Conservation (phyloP, 2,329 filamentous ascomycete genomes). For the Cladobotryum mycophilum region DNA sequence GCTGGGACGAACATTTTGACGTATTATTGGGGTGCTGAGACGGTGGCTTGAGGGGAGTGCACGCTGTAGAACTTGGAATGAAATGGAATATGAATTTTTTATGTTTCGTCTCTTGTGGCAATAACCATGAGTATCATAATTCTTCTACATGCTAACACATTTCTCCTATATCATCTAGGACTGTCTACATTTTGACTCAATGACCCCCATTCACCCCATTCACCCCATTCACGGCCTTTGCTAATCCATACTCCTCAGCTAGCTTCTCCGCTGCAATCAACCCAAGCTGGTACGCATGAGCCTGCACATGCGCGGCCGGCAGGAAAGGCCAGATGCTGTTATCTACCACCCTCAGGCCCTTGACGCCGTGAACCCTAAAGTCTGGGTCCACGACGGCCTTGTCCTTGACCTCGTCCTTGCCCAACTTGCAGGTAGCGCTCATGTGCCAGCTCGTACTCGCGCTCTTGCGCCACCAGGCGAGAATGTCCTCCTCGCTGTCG, state of each 20-base stretch:
- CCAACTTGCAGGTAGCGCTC: constrained; percentile 54
- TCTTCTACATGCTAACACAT: background rate
- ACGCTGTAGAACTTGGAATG: no score
- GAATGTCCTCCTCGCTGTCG: constrained; percentile 48
- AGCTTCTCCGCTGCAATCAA: background rate
- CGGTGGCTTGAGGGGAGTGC: constrained; percentile 12
- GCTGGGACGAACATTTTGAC: constrained; percentile 45
- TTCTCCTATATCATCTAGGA: background rate
- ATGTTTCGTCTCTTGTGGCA: no score
- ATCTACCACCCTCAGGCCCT: constrained; percentile 44
- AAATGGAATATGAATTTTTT: no score
- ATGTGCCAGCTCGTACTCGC: constrained; percentile 47
- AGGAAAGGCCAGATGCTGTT: constrained; percentile 47
- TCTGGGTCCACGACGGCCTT: constrained; percentile 44
- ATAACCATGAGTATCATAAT: no score
- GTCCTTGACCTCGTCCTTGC: constrained; percentile 29
- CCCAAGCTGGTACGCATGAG: constrained; percentile 38
- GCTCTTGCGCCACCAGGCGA: constrained; percentile 37
- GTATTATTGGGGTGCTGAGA: constrained; percentile 45
- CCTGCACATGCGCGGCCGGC: constrained; percentile 45
- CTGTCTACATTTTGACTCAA: background rate
- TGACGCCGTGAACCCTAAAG: constrained; percentile 42
- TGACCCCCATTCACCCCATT: background rate
- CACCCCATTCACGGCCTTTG: background rate
- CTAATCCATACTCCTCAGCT: background rate